Base-by-base conservation (phyloP, 192 early-diverging fungal species). In the Mortierella claussenii region DNA sequence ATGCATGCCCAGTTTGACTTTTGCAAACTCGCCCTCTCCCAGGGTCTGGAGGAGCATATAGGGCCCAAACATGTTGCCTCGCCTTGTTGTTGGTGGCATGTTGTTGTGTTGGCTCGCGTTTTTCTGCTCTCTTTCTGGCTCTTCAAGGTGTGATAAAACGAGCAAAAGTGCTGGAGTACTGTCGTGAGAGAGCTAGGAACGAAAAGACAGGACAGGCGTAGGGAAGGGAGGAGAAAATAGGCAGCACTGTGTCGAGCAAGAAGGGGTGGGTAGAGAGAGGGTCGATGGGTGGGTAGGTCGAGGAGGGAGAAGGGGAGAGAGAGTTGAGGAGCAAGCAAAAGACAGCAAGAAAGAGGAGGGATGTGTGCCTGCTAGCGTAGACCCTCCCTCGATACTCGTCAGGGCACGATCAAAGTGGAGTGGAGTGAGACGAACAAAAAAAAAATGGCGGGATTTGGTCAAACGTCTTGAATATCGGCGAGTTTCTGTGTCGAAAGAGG, bases 21-120 rank as follows among this genome's bases (percentile, higher is more conserved):
- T 97, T 55, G 95, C 96, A 80, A 98, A 98, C 86, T 99, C 97
- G 48, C 96, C 97, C 81, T 98, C 96, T 60, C 96, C 96, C 27
- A 99, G 85, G 20, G 96, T 98, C 83, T 99, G 96, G 53, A 96
- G 88, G 63, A 99, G 87, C 18, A 95, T 76, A 85, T 99, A 99
- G 63, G 95, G 94, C 17, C 96, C 93, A 78, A 95, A 92, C 68
- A 92, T 88, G 33, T 88, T 88, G 48, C 85, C 80, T 76, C 82
- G 84, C 76, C 84, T 48, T 54, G 66, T 71, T 74, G 75, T 55
- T 27, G 60, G 46, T 59, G 68, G 49, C 67, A 73, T 68, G 20
- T 40, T 55, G 44, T 33, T 45, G 20, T 55, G 31, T 54, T 34
- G 28, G 18, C 23, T n/a, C 10, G 26, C 15, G 34, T 53, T 26